These are phyloP conservation scores for Fusarium sororula DNA, from an alignment of 2,329 filamentous ascomycete genomes.

Conservation along the genomic window DNA sequence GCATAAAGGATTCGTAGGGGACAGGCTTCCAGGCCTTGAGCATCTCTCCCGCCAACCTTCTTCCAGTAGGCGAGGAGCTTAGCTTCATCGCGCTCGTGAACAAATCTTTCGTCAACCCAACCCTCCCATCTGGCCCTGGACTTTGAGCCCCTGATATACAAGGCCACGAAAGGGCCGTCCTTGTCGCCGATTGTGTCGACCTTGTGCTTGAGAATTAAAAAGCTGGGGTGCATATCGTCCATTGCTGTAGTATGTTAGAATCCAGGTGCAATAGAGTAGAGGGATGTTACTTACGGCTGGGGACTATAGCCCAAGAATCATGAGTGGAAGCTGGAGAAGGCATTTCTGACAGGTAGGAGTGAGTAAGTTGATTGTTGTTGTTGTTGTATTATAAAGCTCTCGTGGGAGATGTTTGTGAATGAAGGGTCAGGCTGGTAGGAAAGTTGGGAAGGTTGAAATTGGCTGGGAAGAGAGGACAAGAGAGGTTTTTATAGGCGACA, in stretches of 20 bases:
- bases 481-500: too few relatives aligned
- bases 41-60: not conserved
- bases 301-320: not conserved
- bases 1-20: not conserved
- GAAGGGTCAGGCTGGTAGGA: too few relatives aligned
- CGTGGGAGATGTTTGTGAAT: too few relatives aligned
- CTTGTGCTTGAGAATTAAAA: not conserved
- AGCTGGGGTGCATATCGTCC: not conserved
- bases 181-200: not conserved
- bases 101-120: not conserved
- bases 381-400: too few relatives aligned
- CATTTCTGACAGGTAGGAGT: not conserved
- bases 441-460: too few relatives aligned
- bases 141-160: not conserved
- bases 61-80: not conserved
- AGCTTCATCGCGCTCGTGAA: not conserved
- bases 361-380: too few relatives aligned
- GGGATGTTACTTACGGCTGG: not conserved
- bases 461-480: too few relatives aligned
- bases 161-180: not conserved
- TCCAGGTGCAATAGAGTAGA: accelerated
- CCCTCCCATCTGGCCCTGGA: not conserved
- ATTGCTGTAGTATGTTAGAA: not conserved
- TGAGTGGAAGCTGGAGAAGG: not conserved
- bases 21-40: not conserved